phyloP scores from a whole-genome alignment of 2,329 filamentous ascomycete species.

The Lecanoromycetidae sp. region DNA sequence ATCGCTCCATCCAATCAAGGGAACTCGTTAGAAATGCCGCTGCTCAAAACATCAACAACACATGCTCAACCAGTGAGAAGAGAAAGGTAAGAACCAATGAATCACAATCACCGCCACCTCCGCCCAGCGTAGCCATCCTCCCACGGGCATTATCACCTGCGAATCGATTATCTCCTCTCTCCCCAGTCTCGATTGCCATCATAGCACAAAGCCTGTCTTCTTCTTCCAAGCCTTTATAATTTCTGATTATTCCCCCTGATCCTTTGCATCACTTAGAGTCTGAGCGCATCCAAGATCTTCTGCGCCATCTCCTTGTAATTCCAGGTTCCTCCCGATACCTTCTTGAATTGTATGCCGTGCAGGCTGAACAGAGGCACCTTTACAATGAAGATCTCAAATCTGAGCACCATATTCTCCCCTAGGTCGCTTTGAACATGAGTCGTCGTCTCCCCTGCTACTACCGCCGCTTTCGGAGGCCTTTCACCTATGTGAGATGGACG shows the following conservation, averaged over 20 bases:
- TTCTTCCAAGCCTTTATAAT: no score
- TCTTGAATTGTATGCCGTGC: constrained; percentile 97
- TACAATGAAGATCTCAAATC: constrained; percentile 94
- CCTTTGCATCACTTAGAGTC: constrained; percentile 45
- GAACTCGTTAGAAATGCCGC: constrained; percentile 6
- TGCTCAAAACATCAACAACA: neutral
- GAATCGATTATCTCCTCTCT: neutral
- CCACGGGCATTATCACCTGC: neutral
- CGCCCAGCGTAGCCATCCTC: neutral
- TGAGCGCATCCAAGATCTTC: constrained; percentile 77
- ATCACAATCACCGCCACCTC: neutral
- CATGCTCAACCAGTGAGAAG: neutral
- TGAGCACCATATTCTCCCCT: constrained; percentile 68
- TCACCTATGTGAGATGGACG: constrained; percentile 21
- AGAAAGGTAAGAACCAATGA: neutral
- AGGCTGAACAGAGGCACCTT: constrained; percentile 88
- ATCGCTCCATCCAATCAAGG: constrained; percentile 3
- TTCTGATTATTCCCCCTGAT: no score
- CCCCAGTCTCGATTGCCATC: neutral
- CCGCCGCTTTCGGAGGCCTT: neutral
- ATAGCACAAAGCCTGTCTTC: no score
- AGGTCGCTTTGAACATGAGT: constrained; percentile 87
- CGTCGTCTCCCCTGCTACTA: constrained; percentile 69
- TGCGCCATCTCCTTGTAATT: constrained; percentile 98
- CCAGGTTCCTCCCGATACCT: constrained; percentile 89